A percentile compares a stretch with the other conserved stretches of the same genome.
phyloP scores from a whole-genome alignment of 306 rosid genomes.

The Vigna radiata region DNA sequence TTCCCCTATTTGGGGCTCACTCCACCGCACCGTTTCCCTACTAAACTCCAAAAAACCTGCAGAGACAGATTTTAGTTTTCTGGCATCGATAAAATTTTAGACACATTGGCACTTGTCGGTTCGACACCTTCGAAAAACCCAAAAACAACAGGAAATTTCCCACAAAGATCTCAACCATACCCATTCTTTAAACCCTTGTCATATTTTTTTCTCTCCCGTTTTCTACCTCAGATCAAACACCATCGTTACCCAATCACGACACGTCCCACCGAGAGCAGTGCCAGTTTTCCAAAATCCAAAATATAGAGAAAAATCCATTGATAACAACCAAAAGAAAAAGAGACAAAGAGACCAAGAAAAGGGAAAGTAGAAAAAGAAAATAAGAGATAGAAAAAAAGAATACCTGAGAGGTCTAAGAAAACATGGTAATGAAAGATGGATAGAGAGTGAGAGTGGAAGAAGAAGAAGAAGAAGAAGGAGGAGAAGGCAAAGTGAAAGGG shows the following conservation, averaged over 20 bases:
- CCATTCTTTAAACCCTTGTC: constrained; percentile 23
- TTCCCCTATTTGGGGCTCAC: neutral
- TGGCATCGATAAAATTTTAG: constrained; percentile 1
- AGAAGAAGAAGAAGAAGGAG: neutral
- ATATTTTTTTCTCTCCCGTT: neutral
- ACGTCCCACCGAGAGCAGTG: constrained; percentile 12
- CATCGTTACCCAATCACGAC: constrained; percentile 9
- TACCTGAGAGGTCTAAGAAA: constrained; percentile 39
- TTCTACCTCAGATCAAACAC: constrained; percentile 18
- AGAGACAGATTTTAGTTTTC: neutral
- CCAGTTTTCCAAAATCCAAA: neutral
- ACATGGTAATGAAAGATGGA: constrained; percentile 7
- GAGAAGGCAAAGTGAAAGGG: constrained; percentile 10
- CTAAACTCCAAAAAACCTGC: neutral
- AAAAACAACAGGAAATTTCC: neutral
- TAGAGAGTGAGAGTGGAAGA: constrained; percentile 25
- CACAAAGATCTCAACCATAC: constrained; percentile 27
- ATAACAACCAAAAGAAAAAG: neutral
- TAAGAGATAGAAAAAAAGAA: neutral
- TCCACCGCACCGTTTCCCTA: neutral
- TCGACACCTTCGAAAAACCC: constrained; percentile 8
- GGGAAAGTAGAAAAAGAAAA: constrained; percentile 9
- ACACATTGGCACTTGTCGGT: neutral
- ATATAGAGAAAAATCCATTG: neutral
- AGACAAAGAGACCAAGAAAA: neutral